Percentiles rank a stretch among this genome's conserved stretches.
Evolutionary conservation across 352 stramenopile genomes (phyloP).

Genomic region (Phytophthora palmivora): DNA sequence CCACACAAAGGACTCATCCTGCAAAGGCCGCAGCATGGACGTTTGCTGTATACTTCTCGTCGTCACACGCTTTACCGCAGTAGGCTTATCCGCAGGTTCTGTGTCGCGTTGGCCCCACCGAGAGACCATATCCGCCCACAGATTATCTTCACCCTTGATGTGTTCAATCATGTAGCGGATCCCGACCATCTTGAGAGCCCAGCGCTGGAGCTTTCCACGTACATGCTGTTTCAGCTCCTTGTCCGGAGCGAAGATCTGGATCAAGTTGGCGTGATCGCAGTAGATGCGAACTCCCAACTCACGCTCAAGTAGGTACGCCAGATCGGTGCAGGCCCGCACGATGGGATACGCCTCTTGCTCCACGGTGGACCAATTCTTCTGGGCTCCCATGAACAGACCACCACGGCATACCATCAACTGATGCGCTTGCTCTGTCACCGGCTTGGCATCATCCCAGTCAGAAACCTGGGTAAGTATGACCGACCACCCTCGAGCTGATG

Average conservation of each 20-base stretch:
- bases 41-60: too few relatives aligned
- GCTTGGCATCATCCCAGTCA: neutral
- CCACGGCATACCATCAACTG: constrained; percentile 2
- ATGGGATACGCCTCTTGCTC: constrained; percentile 31
- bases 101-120: too few relatives aligned
- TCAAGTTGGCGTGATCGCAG: constrained; percentile 34
- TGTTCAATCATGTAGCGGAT: constrained; percentile 21
- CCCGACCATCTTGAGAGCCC: too few relatives aligned
- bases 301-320: constrained; percentile 20
- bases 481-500: neutral
- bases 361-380: constrained; percentile 10
- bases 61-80: too few relatives aligned
- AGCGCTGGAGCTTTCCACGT: constrained; percentile 17
- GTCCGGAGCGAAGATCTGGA: constrained; percentile 27
- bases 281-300: constrained; percentile 14
- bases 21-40: too few relatives aligned
- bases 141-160: too few relatives aligned
- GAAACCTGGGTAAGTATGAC: neutral
- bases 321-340: constrained; percentile 8
- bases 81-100: too few relatives aligned
- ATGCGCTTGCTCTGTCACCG: neutral
- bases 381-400: constrained; percentile 1
- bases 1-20: too few relatives aligned
- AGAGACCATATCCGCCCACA: too few relatives aligned
- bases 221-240: constrained; percentile 21